These are phyloP conservation scores for Aurifilum marmelostoma DNA, from an alignment of 2,329 filamentous ascomycete species.

Conservation along the genomic window DNA sequence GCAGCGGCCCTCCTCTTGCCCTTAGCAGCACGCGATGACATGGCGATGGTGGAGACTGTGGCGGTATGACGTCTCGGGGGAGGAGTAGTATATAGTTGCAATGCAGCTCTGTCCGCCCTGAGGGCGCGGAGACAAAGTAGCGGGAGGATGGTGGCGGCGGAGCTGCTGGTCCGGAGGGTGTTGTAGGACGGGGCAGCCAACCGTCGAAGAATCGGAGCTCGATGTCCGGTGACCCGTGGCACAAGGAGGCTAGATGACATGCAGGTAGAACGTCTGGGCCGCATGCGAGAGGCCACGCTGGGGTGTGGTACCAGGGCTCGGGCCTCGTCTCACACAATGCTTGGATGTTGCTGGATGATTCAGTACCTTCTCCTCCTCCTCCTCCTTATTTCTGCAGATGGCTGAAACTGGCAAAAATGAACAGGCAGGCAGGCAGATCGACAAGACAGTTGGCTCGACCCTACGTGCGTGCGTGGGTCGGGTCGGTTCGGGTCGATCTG, in stretches of 20 bases:
- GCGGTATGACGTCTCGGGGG: constrained; percentile 22
- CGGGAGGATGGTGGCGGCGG: not conserved
- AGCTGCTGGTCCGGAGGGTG: constrained; percentile 11
- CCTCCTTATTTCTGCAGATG: not conserved
- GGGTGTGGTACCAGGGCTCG: not conserved
- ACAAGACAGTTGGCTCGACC: not conserved
- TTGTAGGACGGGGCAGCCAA: not conserved
- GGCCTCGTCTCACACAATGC: not conserved
- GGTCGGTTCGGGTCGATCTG: not conserved
- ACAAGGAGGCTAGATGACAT: constrained; percentile 16
- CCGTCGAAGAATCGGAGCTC: constrained; percentile 14
- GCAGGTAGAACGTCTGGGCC: not conserved
- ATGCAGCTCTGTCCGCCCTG: not conserved
- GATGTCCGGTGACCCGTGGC: constrained; percentile 8
- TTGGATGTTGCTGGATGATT: too few species aligned
- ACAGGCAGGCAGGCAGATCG: not conserved
- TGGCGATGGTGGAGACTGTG: constrained; percentile 14
- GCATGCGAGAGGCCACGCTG: not conserved
- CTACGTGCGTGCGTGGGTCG: not conserved
- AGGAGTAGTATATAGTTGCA: not conserved
- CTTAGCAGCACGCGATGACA: constrained; percentile 17
- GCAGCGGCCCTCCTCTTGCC: constrained; percentile 14
- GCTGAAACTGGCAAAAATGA: too few species aligned
- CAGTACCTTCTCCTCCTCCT: not conserved
- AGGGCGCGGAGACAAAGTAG: not conserved